Evolutionary conservation across 208 protist species (phyloP), one percentile per base, ranked within the genome.

Genomic region (Crithidia expoeki): DNA sequence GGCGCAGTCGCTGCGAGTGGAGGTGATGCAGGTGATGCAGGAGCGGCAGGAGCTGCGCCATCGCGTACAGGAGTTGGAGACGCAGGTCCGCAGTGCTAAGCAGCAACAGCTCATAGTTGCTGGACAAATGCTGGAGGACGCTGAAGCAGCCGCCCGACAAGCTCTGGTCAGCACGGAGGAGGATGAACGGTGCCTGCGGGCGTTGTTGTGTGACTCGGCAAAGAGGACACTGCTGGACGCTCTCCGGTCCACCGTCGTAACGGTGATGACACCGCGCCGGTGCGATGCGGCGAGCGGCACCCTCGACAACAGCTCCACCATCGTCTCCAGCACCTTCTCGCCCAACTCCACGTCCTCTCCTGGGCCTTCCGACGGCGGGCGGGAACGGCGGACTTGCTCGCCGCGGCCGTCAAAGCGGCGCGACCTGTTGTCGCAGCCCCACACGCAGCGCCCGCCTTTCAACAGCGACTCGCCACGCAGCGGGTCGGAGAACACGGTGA

Each of bases 401-500:
- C 71, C 71, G 16, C 62, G 71, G 11, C 62, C 62, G 27, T 65
- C 71, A 36, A 62, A 59, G 63, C 52, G 46, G 17, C 62, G 71
- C 7, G 59, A 53, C 14, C 47, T 71, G n/a, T 36, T 63, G 21
- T 25, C 19, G 34, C 57, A 55, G 17, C 56, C 30, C n/a, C 51
- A 49, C 53, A 63, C 61, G 44, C 69, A 38, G 27, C 61, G 52
- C 27, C 58, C 56, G 25, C 55, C 60, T 3, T 3, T 55, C 7
- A 4, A 16, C 17, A n/a, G 51, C 30, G 23, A 53, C 6, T 61
- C 69, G 16, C 10, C 49, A 19, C 49, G 60, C 60, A 65, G 42
- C 46, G 28, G 30, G 30, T 65, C 44, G 17, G 60, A 65, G 7
- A 14, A 14, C 42, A 5, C 60, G 44, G 4, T 52, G 44, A 46